Conservation (phyloP, 1,284 basidiomycete genomes). For the Tylopilus microsporus region DNA sequence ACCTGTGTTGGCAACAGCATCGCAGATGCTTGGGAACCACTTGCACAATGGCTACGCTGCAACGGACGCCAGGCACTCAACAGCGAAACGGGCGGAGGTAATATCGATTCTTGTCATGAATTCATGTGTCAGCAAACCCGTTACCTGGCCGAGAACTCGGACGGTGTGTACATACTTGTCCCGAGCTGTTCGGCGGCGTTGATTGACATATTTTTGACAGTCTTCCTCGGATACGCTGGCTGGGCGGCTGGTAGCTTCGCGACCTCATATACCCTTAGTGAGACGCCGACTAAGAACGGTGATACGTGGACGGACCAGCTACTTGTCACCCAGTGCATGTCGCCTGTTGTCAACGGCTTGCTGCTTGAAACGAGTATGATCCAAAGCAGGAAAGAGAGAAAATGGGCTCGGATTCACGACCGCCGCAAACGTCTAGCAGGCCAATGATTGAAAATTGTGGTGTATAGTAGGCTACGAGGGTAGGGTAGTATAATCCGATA, state of each 20-base stretch:
- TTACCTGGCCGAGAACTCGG: slow-evolving; percentile 14
- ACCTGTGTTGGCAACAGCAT: slow-evolving; percentile 11
- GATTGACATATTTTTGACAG: not conserved
- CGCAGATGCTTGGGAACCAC: slow-evolving; percentile 36
- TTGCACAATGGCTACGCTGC: slow-evolving; percentile 46
- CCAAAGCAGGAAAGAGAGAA: not conserved
- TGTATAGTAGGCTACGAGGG: too few relatives aligned
- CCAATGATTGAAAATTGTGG: too few relatives aligned
- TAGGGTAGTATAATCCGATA: too few relatives aligned
- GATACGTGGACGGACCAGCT: slow-evolving; percentile 8
- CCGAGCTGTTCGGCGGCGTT: not conserved
- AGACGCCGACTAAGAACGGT: slow-evolving; percentile 10
- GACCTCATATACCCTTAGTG: slow-evolving; percentile 9
- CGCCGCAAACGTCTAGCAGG: too few relatives aligned
- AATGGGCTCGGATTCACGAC: too few relatives aligned
- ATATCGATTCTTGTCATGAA: slow-evolving; percentile 43
- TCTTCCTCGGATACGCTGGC: slow-evolving; percentile 16
- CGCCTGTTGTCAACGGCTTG: slow-evolving; percentile 6
- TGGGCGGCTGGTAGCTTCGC: slow-evolving; percentile 12
- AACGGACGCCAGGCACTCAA: slow-evolving; percentile 55
- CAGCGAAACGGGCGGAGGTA: slow-evolving; percentile 60
- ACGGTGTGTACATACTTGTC: slow-evolving; percentile 8
- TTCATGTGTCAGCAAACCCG: slow-evolving; percentile 44
- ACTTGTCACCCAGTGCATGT: slow-evolving; percentile 12
- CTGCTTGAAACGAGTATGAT: not conserved